phyloP scores from a whole-genome alignment of 192 early-diverging fungal genomes.

The Linnemannia exigua region DNA sequence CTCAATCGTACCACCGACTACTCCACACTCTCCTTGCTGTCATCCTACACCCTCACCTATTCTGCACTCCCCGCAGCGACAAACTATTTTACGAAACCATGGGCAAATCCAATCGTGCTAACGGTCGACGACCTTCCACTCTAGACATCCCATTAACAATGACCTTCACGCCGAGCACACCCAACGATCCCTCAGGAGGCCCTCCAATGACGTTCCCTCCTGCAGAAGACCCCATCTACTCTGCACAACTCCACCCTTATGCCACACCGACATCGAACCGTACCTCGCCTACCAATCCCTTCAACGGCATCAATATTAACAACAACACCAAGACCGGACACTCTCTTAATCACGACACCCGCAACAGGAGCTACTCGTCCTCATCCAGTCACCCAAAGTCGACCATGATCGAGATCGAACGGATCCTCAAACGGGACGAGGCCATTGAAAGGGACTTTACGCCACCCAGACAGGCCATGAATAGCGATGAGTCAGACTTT shows the following conservation, averaged over 20 bases:
- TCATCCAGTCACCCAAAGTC: slow-evolving; percentile 5
- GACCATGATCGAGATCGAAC: slow-evolving; percentile 52
- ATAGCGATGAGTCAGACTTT: slow-evolving; percentile 53
- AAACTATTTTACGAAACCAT: neutral
- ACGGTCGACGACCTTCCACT: slow-evolving; percentile 12
- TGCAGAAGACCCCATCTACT: slow-evolving; percentile 23
- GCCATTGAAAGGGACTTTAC: slow-evolving; percentile 35
- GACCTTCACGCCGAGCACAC: slow-evolving; percentile 54
- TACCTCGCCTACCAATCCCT: neutral
- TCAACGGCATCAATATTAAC: neutral
- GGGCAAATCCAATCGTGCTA: slow-evolving; percentile 23
- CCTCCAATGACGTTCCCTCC: slow-evolving; percentile 35
- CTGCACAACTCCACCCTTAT: slow-evolving; percentile 46
- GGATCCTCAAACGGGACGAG: slow-evolving; percentile 50
- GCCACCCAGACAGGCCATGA: slow-evolving; percentile 47
- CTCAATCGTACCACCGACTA: neutral
- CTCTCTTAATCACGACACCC: neutral
- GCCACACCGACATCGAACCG: slow-evolving; percentile 18
- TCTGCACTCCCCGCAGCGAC: neutral
- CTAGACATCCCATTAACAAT: slow-evolving; percentile 52
- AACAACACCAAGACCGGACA: slow-evolving; percentile 1
- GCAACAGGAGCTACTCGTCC: slow-evolving; percentile 1
- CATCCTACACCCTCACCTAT: neutral
- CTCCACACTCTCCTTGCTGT: neutral
- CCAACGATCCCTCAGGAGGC: slow-evolving; percentile 37